These are phyloP conservation scores for Candida cerambycidarum DNA, from an alignment of 805 yeast species.

Conservation along the genomic window DNA sequence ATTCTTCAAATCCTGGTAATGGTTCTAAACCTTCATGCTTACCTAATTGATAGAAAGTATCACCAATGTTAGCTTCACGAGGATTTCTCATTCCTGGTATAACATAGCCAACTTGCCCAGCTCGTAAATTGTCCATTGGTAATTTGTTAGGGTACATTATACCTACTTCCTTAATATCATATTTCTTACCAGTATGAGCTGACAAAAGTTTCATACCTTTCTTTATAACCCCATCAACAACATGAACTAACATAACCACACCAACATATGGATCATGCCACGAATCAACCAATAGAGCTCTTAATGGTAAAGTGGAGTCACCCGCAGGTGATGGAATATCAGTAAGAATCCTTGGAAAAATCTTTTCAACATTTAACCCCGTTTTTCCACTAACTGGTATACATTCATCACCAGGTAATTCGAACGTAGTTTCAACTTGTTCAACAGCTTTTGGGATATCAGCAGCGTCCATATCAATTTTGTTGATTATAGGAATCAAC, in stretches of 20 bases:
- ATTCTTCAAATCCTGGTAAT: conserved; percentile 92
- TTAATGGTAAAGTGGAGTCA: conserved; percentile 48
- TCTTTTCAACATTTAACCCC: conserved; percentile 72
- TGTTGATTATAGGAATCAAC: conserved; percentile 86
- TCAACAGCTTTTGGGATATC: conserved; percentile 77
- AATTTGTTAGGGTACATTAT: conserved; percentile 90
- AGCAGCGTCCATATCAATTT: conserved; percentile 86
- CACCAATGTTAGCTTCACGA: conserved; percentile 86
- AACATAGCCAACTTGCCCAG: conserved; percentile 94
- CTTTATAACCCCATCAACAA: conserved; percentile 77
- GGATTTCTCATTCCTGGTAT: conserved; percentile 94
- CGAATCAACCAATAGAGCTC: conserved; percentile 88
- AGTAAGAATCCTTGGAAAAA: conserved; percentile 81
- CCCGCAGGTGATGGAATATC: conserved; percentile 82
- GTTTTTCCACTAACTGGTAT: conserved; percentile 90
- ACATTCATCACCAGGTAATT: conserved; percentile 69
- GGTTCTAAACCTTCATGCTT: conserved; percentile 61
- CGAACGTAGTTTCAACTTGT: conserved; percentile 84
- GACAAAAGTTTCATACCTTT: conserved; percentile 76
- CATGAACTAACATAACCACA: conserved; percentile 78
- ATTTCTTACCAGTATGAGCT: conserved; percentile 71
- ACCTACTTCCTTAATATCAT: conserved; percentile 91
- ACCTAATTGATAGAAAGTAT: conserved; percentile 71
- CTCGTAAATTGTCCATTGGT: conserved; percentile 59
- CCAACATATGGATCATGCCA: conserved; percentile 96